A percentile compares a stretch with the other conserved stretches of the same genome.
phyloP scores from a whole-genome alignment of 208 protist genomes.

The Herpetomonas tarakana region DNA sequence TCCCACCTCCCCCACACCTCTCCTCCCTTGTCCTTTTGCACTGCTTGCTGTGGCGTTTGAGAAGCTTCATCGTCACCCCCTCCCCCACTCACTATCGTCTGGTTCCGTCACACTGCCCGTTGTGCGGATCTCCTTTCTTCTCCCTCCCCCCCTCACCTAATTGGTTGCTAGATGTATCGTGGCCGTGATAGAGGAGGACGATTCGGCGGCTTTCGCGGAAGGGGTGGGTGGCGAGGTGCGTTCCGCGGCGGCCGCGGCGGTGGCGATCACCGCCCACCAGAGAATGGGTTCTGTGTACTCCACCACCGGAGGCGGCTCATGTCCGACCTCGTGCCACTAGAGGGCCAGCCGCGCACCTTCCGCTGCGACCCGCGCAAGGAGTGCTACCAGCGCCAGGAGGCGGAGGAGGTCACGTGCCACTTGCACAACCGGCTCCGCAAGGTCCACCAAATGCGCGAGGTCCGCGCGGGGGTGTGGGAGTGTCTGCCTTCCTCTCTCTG shows the following conservation, averaged over 20 bases:
- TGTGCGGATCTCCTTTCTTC: too few relatives aligned
- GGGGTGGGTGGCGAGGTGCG: too few relatives aligned
- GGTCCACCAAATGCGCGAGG: conserved; percentile 64
- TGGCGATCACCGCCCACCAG: conserved; percentile 9
- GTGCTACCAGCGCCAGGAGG: conserved; percentile 40
- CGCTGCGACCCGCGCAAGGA: conserved; percentile 65
- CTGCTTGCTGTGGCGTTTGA: too few relatives aligned
- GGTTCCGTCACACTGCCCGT: too few relatives aligned
- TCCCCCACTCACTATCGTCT: too few relatives aligned
- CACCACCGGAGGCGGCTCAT: conserved; percentile 55
- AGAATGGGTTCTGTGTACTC: conserved; percentile 67
- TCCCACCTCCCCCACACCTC: too few relatives aligned
- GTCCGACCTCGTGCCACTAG: conserved; percentile 59
- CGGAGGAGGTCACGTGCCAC: conserved; percentile 40
- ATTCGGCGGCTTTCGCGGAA: background rate
- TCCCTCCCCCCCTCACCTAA: too few relatives aligned
- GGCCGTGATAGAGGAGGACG: background rate
- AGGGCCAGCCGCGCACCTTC: conserved; percentile 47
- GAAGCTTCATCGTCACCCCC: too few relatives aligned
- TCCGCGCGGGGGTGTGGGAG: conserved; percentile 64
- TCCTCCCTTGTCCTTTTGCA: too few relatives aligned
- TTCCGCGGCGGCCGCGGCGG: conserved; percentile 21
- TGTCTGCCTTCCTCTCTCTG: conserved; percentile 55
- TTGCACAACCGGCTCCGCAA: conserved; percentile 66
- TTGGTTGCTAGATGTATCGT: background rate